Percentiles rank a stretch among this genome's conserved stretches.
phyloP scores from a whole-genome alignment of 2,329 filamentous ascomycete genomes.

The Eutypa lata region DNA sequence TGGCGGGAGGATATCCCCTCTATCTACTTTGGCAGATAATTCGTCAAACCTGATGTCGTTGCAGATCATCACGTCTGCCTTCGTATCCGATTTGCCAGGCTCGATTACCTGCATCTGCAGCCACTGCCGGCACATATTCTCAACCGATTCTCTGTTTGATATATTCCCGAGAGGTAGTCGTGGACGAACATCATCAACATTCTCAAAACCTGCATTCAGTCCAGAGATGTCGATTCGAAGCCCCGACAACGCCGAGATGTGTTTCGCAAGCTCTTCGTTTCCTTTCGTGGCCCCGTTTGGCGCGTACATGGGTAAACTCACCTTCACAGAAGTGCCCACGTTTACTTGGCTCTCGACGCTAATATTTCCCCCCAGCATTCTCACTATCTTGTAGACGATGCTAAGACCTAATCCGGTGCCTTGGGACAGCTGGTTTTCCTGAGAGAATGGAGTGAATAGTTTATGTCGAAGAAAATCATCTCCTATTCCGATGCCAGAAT shows the following conservation, averaged over 20 bases:
- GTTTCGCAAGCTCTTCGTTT: constrained; percentile 23
- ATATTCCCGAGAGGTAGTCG: not conserved
- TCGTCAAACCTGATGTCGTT: constrained; percentile 15
- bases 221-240: constrained; percentile 27
- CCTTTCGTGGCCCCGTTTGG: constrained; percentile 11
- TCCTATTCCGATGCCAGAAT: constrained; percentile 65
- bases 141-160: constrained; percentile 15
- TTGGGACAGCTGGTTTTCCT: constrained; percentile 58
- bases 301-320: constrained; percentile 22
- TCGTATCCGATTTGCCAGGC: not conserved
- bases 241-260: constrained; percentile 7
- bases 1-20: constrained; percentile 14
- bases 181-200: not conserved
- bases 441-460: constrained; percentile 61
- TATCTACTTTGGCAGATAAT: constrained; percentile 3
- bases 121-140: constrained; percentile 30
- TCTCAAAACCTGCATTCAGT: constrained; percentile 3
- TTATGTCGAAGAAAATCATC: constrained; percentile 58
- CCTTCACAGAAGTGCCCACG: constrained; percentile 31
- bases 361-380: constrained; percentile 13
- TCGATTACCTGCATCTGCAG: constrained; percentile 26
- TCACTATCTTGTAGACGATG: constrained; percentile 56
- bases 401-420: constrained; percentile 65
- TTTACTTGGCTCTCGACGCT: constrained; percentile 14
- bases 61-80: constrained; percentile 22